Evolutionary conservation across 257 asterid genomes (phyloP).

Genomic region (Ocimum tenuiflorum): DNA sequence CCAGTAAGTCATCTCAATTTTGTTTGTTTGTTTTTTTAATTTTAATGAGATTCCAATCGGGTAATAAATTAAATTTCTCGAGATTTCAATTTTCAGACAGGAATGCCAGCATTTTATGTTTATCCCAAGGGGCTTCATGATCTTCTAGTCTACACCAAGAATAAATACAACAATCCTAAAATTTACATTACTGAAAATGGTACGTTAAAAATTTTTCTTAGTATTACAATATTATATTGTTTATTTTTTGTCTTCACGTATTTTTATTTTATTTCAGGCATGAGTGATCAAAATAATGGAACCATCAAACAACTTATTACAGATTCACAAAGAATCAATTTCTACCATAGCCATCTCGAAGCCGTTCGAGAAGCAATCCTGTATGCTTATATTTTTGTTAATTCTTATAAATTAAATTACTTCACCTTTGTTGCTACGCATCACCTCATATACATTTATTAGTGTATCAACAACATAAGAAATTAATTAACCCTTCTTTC

Average conservation of each 20-base stretch:
- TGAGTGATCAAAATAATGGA: constrained; percentile 11
- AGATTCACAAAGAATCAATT: constrained; percentile 28
- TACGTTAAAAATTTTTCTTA: not conserved
- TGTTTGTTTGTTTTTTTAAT: not conserved
- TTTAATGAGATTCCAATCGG: not conserved
- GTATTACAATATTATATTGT: not conserved
- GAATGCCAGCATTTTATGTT: not conserved
- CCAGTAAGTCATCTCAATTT: constrained; percentile 3
- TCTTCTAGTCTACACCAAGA: constrained; percentile 24
- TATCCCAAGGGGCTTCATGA: constrained; percentile 26
- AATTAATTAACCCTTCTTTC: no score
- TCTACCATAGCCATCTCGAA: constrained; percentile 29
- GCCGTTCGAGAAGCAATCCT: constrained; percentile 30
- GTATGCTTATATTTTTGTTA: constrained; percentile 4
- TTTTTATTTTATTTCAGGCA: constrained; percentile 7
- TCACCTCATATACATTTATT: no score
- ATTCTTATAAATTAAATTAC: no score
- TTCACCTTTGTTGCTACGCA: no score
- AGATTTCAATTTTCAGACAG: not conserved
- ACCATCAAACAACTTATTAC: not conserved
- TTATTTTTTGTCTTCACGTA: not conserved
- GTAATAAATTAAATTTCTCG: not conserved
- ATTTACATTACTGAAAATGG: constrained; percentile 41
- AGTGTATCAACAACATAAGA: no score
- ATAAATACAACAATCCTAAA: constrained; percentile 23